These are phyloP conservation scores for Jackrogersella multiformis DNA, from an alignment of 495 filamentous ascomycete species.

Conservation along the genomic window DNA sequence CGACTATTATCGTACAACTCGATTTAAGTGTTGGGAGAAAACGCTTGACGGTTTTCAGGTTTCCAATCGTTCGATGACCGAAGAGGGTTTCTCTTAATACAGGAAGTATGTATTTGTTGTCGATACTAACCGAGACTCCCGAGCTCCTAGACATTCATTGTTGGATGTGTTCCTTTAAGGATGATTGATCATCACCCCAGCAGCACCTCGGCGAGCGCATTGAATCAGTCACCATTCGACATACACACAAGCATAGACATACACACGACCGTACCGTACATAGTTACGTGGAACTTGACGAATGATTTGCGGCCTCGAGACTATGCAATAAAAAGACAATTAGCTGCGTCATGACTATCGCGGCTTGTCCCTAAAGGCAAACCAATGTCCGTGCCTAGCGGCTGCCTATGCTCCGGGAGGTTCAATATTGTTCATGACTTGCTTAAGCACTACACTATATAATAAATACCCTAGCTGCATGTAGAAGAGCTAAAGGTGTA, in stretches of 20 bases:
- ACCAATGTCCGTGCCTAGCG: conserved; percentile 24
- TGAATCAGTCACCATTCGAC: conserved; percentile 15
- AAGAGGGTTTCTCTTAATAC: neutral
- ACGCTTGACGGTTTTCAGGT: neutral
- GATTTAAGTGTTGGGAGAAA: conserved; percentile 17
- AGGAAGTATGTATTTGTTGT: conserved; percentile 3
- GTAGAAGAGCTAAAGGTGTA: neutral
- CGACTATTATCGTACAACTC: conserved; percentile 22
- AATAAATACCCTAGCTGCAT: conserved; percentile 7
- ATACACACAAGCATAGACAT: neutral
- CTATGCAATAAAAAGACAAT: conserved; percentile 6
- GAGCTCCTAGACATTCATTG: conserved; percentile 22
- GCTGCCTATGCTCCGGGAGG: conserved; percentile 30
- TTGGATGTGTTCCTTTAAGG: conserved; percentile 13
- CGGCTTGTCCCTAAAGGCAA: conserved; percentile 1
- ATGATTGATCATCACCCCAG: conserved; percentile 28
- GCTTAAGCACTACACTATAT: conserved; percentile 13
- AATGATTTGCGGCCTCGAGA: conserved; percentile 12
- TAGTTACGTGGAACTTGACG: conserved; percentile 12
- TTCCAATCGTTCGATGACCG: conserved; percentile 17
- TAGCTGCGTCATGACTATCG: conserved; percentile 35
- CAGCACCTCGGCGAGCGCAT: conserved; percentile 23
- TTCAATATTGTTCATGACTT: conserved; percentile 14
- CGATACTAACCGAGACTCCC: conserved; percentile 31
- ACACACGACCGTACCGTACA: conserved; percentile 10